Conservation (phyloP, 176 grass and related monocot genomes). For the Bromus sterilis region DNA sequence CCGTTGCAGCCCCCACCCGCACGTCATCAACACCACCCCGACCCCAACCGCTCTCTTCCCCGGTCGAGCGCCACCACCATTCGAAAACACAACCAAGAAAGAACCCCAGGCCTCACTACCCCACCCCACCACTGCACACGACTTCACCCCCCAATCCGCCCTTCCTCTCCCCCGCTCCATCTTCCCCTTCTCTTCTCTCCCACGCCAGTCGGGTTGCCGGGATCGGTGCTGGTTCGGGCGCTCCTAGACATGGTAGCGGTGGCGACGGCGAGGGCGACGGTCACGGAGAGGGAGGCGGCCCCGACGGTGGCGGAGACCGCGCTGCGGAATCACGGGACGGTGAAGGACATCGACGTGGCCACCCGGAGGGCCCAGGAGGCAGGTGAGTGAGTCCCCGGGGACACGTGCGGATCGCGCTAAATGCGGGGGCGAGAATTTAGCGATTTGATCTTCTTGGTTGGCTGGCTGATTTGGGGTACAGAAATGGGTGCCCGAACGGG, state of each 20-base stretch:
- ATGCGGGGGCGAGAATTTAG: neutral
- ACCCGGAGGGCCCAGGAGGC: slow-evolving; percentile 52
- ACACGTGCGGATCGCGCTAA: neutral
- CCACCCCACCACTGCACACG: neutral
- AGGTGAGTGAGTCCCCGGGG: slow-evolving; percentile 43
- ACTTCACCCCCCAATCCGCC: neutral
- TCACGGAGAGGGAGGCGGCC: neutral
- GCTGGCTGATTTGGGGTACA: neutral
- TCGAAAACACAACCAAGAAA: slow-evolving; percentile 26
- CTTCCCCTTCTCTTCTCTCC: neutral
- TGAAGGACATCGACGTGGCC: slow-evolving; percentile 25
- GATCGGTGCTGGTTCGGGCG: neutral
- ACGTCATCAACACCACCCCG: slow-evolving; percentile 3
- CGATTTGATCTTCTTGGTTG: neutral
- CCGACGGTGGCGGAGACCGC: neutral
- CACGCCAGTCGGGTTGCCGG: neutral
- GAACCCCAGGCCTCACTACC: neutral
- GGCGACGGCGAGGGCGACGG: neutral
- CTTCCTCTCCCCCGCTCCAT: neutral
- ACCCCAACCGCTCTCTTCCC: slow-evolving; percentile 40
- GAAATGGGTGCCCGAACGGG: neutral
- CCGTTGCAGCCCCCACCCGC: neutral
- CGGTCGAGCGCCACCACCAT: slow-evolving; percentile 34
- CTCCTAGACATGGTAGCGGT: neutral
- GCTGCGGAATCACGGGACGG: neutral